Conservation (phyloP, 2,329 filamentous ascomycete species). For the Paecilomyces sp. region DNA sequence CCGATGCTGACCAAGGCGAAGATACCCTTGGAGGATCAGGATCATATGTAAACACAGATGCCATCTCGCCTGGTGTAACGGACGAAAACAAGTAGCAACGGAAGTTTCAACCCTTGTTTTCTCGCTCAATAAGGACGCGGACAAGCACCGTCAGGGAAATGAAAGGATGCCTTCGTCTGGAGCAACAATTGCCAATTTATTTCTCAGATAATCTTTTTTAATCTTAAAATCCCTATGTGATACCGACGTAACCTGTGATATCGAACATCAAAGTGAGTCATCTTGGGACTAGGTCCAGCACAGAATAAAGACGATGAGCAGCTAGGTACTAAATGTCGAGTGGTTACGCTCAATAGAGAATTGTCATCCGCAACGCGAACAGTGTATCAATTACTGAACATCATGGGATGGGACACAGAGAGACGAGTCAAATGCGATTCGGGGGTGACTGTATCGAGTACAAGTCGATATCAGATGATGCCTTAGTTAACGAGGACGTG, state of each 20-base stretch:
- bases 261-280: background rate
- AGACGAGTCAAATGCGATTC: background rate
- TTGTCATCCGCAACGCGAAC: background rate
- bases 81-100: background rate
- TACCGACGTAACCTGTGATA: background rate
- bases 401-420: background rate
- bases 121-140: background rate
- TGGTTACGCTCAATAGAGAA: background rate
- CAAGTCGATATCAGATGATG: background rate
- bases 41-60: conserved; percentile 94
- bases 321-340: background rate
- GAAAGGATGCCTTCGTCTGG: background rate
- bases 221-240: background rate
- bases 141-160: background rate
- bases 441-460: background rate
- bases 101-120: background rate
- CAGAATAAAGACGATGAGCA: background rate
- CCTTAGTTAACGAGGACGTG: background rate
- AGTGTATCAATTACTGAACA: background rate
- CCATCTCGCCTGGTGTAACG: conserved; percentile 48
- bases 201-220: background rate
- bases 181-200: background rate
- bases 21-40: conserved; percentile 79
- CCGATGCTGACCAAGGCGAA: conserved; percentile 75
- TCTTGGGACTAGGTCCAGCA: background rate